A percentile compares a stretch with the other conserved stretches of the same genome.
phyloP scores from a whole-genome alignment of 108 stramenopile species.

The Cyclotella sp. region DNA sequence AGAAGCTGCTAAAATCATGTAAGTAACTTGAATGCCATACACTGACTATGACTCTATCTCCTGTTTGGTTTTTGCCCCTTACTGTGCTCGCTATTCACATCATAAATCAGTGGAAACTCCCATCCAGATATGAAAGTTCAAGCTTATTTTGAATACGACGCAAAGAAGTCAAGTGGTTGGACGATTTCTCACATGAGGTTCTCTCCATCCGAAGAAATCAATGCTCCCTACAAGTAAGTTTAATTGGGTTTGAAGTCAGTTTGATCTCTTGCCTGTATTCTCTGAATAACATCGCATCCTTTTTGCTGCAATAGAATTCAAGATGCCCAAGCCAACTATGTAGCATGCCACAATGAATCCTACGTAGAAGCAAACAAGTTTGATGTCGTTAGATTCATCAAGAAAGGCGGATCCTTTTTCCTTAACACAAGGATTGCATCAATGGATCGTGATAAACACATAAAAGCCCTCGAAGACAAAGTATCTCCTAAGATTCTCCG shows the following conservation, averaged over 20 bases:
- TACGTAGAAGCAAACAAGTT: slow-evolving; percentile 70
- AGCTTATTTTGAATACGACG: slow-evolving; percentile 75
- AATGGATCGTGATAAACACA: slow-evolving; percentile 41
- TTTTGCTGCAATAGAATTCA: slow-evolving; percentile 32
- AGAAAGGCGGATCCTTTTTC: slow-evolving; percentile 62
- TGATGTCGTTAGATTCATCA: slow-evolving; percentile 61
- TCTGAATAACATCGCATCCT: slow-evolving; percentile 30
- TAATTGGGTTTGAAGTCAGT: not conserved
- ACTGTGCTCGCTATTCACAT: not conserved
- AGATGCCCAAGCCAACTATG: slow-evolving; percentile 59
- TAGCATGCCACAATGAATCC: slow-evolving; percentile 69
- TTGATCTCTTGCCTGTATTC: slow-evolving; percentile 2
- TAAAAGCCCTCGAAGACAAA: slow-evolving; percentile 62
- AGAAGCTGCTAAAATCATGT: slow-evolving; percentile 62
- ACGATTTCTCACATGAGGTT: slow-evolving; percentile 65
- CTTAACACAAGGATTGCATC: slow-evolving; percentile 66
- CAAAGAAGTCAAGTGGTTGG: slow-evolving; percentile 69
- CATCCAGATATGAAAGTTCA: slow-evolving; percentile 61
- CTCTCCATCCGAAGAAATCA: slow-evolving; percentile 24
- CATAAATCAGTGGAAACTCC: slow-evolving; percentile 39
- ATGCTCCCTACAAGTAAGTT: slow-evolving; percentile 41
- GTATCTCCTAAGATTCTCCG: slow-evolving; percentile 63
- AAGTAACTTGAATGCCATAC: not conserved
- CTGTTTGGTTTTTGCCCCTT: not conserved
- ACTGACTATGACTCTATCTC: no score